Base-by-base conservation (phyloP, 208 protist species). In the Acanthamoeba rhysodes region DNA sequence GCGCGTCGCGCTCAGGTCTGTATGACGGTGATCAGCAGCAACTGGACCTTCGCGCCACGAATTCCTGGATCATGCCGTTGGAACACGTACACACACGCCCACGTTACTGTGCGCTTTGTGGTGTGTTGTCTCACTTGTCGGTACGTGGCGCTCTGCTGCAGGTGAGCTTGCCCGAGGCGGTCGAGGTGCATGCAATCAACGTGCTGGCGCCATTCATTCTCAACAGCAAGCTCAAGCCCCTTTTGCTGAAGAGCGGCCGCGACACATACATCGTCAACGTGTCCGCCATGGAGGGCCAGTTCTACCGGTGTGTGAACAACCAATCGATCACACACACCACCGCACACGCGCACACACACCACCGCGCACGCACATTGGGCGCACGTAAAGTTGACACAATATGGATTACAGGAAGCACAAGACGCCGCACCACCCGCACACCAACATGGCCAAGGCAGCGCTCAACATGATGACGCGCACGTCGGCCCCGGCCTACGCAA, bases 391-490 rank as follows among this genome's bases (percentile, higher is more conserved):
- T n/a, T 18, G 29, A 41, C 20, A 2, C 74, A 27, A 2, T 20
- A 6, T 20, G 29, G 48, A 16, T 16, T 6, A n/a, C 34, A 82
- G 78, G 22, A 91, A 59, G n/a, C 94, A 96, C 88, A 98, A 98
- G 95, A 97, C 96, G 45, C 82, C 95, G 20, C 68, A 97, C 20
- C 99, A 99, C 95, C 98, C 98, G 74, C 99, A 99, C 98, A 99
- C 99, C 50, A 99, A 99, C 97, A 99, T 99, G 98, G 98, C 98
- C 68, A 99, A 99, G 97, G 99, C 99, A 29, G 98, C 99, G 59
- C 98, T 99, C 88, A 99, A 99, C 96, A 99, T 99, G 99, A 99
- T 99, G 98, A 99, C 99, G 4, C 98, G 99, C 91, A 99, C 98
- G 8, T 98, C 98, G 78, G 98, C 97, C 16, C 97, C 97, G 22